These are phyloP conservation scores for Aspergillus sclerotialis DNA, from an alignment of 2,329 filamentous ascomycete genomes.

Conservation along the genomic window DNA sequence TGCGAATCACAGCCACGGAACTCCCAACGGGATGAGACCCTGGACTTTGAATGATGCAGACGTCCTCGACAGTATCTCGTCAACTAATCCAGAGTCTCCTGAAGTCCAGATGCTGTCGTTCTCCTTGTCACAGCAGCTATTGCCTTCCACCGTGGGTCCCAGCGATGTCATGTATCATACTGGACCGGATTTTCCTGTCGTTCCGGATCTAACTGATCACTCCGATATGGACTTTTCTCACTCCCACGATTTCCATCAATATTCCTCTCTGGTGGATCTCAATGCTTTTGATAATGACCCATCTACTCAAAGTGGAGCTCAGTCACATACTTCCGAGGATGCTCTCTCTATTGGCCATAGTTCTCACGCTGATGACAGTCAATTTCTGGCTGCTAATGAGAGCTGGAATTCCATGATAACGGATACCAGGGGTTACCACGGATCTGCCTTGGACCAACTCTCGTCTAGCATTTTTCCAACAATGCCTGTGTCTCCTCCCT, in stretches of 20 bases:
- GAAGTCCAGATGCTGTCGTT: slow-evolving; percentile 38
- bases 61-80: slow-evolving; percentile 30
- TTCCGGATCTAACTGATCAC: slow-evolving; percentile 30
- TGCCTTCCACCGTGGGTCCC: slow-evolving; percentile 31
- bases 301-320: slow-evolving; percentile 22
- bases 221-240: slow-evolving; percentile 30
- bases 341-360: slow-evolving; percentile 30
- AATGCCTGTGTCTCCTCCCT: slow-evolving; percentile 35
- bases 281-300: slow-evolving; percentile 36
- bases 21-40: slow-evolving; percentile 28
- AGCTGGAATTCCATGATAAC: slow-evolving; percentile 31
- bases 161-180: slow-evolving; percentile 32
- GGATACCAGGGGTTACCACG: slow-evolving; percentile 26
- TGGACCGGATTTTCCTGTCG: slow-evolving; percentile 31
- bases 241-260: slow-evolving; percentile 31
- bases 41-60: slow-evolving; percentile 35
- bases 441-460: slow-evolving; percentile 29
- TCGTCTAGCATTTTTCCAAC: slow-evolving; percentile 28
- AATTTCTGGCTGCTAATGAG: slow-evolving; percentile 23
- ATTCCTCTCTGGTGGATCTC: slow-evolving; percentile 33
- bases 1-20: slow-evolving; percentile 27
- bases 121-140: slow-evolving; percentile 34
- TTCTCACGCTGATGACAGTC: slow-evolving; percentile 31
- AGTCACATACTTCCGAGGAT: slow-evolving; percentile 30
- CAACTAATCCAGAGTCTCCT: slow-evolving; percentile 31